Evolutionary conservation across 257 asterid species (phyloP).

Genomic region (Nicotiana paniculata): DNA sequence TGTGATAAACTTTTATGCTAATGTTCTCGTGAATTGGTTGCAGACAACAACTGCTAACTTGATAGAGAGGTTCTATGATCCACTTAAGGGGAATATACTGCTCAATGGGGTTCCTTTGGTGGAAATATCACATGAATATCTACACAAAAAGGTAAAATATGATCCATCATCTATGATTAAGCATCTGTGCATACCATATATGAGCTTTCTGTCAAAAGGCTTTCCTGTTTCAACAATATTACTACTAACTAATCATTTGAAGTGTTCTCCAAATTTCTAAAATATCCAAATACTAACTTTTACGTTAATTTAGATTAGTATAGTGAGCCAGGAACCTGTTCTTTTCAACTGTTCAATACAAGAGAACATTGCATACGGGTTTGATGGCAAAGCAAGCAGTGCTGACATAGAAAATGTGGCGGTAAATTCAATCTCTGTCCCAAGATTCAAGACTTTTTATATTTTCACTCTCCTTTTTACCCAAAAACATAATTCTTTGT

Average conservation of each 20-base stretch:
- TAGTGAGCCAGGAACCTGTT: constrained; percentile 86
- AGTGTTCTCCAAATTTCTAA: too few species aligned
- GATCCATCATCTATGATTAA: too few species aligned
- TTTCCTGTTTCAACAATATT: too few species aligned
- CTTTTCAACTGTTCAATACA: constrained; percentile 78
- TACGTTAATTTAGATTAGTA: constrained; percentile 40
- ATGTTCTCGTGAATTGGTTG: constrained; percentile 4
- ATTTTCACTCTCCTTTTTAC: not conserved
- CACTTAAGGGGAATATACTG: constrained; percentile 50
- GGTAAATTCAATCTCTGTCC: constrained; percentile 27
- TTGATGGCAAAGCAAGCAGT: constrained; percentile 66
- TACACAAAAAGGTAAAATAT: constrained; percentile 58
- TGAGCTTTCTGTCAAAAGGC: too few species aligned
- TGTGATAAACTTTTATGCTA: not conserved
- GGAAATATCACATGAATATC: constrained; percentile 58
- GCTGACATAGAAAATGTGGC: constrained; percentile 62
- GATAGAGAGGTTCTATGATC: constrained; percentile 86
- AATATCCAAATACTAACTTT: not conserved
- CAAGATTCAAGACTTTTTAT: not conserved
- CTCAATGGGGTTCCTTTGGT: constrained; percentile 63
- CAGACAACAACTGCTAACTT: constrained; percentile 85
- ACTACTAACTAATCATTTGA: too few species aligned
- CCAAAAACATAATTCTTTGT: not conserved
- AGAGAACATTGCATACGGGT: constrained; percentile 77
- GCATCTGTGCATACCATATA: too few species aligned